Conservation (phyloP, 371 early-diverging fungal species). For the Saksenaea oblongispora region DNA sequence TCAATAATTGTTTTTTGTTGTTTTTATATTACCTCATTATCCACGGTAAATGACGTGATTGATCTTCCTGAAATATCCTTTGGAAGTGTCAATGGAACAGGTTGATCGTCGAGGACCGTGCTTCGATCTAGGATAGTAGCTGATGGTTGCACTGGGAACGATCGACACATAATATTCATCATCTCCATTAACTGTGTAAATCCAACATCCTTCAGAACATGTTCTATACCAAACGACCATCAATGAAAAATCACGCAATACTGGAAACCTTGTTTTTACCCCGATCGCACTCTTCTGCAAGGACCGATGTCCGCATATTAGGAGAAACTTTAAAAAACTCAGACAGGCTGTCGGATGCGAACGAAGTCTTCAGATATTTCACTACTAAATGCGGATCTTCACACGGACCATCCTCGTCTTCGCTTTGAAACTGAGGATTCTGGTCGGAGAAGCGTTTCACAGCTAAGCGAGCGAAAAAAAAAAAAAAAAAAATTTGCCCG, state of each 20-base stretch:
- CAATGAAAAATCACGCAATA: constrained; percentile 2
- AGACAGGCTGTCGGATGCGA: constrained; percentile 11
- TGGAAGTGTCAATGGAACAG: neutral
- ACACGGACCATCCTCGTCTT: neutral
- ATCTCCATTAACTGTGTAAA: neutral
- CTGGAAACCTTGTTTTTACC: neutral
- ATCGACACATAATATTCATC: neutral
- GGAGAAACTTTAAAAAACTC: neutral
- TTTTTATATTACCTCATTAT: neutral
- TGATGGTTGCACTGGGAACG: neutral
- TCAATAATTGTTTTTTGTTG: neutral
- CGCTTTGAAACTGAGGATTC: neutral
- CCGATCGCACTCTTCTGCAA: constrained; percentile 1
- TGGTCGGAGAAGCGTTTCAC: neutral
- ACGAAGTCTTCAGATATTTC: constrained; percentile 12
- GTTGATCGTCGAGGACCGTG: constrained; percentile 1
- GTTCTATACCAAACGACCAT: neutral
- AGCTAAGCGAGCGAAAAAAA: neutral
- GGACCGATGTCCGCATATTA: neutral
- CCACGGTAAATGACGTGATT: neutral
- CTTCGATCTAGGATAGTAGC: neutral
- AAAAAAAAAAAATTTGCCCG: neutral
- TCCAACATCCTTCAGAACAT: constrained; percentile 1
- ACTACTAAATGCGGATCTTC: constrained; percentile 8
- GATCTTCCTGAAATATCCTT: neutral